Evolutionary conservation across 73 alveolate species (phyloP), one percentile per base, ranked within the genome.

Genomic region (Durusdinium trenchii): DNA sequence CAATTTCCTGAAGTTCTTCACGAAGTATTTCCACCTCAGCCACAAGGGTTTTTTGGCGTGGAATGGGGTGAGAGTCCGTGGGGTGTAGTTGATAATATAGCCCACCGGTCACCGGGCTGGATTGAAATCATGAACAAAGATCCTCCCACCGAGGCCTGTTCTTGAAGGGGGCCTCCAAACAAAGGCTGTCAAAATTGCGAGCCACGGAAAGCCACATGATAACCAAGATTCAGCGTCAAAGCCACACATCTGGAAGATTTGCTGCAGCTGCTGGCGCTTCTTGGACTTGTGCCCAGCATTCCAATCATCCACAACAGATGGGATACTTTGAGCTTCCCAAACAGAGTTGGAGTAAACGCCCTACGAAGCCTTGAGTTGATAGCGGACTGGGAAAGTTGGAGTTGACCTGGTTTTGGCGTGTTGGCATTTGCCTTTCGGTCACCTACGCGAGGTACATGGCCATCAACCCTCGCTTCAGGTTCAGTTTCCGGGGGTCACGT

Each of bases 21-120:
- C 96, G 54, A n/a, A 89, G 23, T 28, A 89, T 71, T 3, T 89
- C 96, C 42, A 89, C 96, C 51, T 89, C 96, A 20, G 75, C 47
- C 35, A 89, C 64, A 71, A 89, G 45, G 12, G 96, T 89, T 30
- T 45, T 86, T 86, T 89, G 36, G 40, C 86, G 51, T 52, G 51
- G 38, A 7, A 7, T 18, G 42, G 62, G n/a, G n/a, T n/a, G n/a
- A n/a, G n/a, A n/a, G n/a, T n/a, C n/a, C n/a, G n/a, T n/a, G n/a
- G n/a, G n/a, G n/a, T n/a, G n/a, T n/a, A n/a, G n/a, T n/a, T n/a
- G n/a, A n/a, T n/a, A n/a, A n/a, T n/a, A n/a, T n/a, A n/a, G n/a
- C n/a, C n/a, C n/a, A n/a, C n/a, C n/a, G n/a, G n/a, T n/a, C n/a
- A n/a, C n/a, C n/a, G n/a, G n/a, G n/a, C n/a, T n/a, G n/a, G n/a